A percentile compares a stretch with the other conserved stretches of the same genome.
phyloP scores from a whole-genome alignment of 169 alveolate species.

The Theileria sp. region DNA sequence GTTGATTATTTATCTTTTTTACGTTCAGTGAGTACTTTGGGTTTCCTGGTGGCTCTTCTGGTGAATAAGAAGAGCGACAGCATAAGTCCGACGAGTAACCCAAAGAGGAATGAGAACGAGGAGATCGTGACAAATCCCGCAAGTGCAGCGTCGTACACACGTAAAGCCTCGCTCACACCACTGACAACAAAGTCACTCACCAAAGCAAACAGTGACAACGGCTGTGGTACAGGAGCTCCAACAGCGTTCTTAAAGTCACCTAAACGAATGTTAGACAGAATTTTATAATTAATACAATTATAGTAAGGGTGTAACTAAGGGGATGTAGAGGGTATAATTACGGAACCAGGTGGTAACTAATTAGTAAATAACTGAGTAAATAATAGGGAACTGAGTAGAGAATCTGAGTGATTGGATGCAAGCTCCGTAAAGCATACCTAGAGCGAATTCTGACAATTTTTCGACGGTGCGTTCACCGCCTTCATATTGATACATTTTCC shows the following conservation, averaged over 20 bases:
- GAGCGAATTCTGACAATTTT: conserved; percentile 64
- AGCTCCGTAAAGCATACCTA: conserved; percentile 28
- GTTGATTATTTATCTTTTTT: conserved; percentile 6
- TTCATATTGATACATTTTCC: conserved; percentile 83
- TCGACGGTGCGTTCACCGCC: conserved; percentile 70
- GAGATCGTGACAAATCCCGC: conserved; percentile 50
- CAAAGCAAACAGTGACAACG: conserved; percentile 39
- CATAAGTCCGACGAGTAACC: conserved; percentile 38
- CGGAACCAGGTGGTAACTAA: too few species aligned
- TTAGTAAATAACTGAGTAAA: too few species aligned
- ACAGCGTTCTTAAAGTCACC: background rate
- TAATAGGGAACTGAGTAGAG: background rate
- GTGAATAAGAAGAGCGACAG: conserved; percentile 13
- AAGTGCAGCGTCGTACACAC: conserved; percentile 59
- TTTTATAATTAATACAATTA: too few species aligned
- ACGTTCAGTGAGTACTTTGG: background rate
- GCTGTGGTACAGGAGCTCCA: conserved; percentile 47
- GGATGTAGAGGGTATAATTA: too few species aligned
- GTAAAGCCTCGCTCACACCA: conserved; percentile 49
- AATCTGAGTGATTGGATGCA: background rate
- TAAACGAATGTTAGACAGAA: background rate
- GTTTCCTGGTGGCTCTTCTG: conserved; percentile 20
- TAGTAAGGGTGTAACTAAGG: too few species aligned
- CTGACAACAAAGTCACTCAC: conserved; percentile 33
- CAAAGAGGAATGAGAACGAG: conserved; percentile 38